Percentiles rank a stretch among this genome's conserved stretches.
Conservation (phyloP, 2,329 filamentous ascomycete species). For the Furcasterigmium sp. region DNA sequence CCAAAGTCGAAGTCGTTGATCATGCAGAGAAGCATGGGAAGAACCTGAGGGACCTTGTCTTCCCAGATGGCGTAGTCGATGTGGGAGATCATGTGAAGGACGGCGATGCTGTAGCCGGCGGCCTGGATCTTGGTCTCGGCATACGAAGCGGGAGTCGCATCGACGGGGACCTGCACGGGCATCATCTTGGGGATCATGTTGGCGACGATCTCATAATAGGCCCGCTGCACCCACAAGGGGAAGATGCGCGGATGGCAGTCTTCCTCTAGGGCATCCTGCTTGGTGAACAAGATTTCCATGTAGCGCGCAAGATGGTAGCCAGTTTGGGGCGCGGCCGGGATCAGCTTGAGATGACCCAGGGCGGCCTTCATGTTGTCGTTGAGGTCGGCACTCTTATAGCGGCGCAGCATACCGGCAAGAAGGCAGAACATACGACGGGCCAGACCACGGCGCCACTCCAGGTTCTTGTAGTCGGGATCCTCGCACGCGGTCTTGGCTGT, state of each 20-base stretch:
- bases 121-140: constrained; percentile 16
- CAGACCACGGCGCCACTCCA: neutral
- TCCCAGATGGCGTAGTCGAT: constrained; percentile 47
- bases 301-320: constrained; percentile 35
- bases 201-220: constrained; percentile 41
- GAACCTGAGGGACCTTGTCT: constrained; percentile 39
- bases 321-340: constrained; percentile 21
- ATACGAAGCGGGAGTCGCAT: too few species aligned
- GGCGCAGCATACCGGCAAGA: neutral
- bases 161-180: constrained; percentile 14
- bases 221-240: constrained; percentile 43
- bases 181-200: constrained; percentile 39
- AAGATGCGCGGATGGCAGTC: constrained; percentile 38
- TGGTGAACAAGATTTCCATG: constrained; percentile 35
- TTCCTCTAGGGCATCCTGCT: constrained; percentile 30
- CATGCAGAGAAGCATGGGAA: constrained; percentile 43
- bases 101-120: constrained; percentile 39
- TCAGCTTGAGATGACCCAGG: neutral
- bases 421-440: constrained; percentile 14
- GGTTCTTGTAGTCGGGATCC: neutral
- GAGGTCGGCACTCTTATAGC: constrained; percentile 14
- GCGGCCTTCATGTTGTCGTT: neutral
- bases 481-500: neutral
- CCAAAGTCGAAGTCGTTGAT: constrained; percentile 35
- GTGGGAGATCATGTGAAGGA: constrained; percentile 43